Evolutionary conservation across 176 grass and related monocot species (phyloP), one percentile per base, ranked within the genome.

Genomic region (Hordeum marinum): DNA sequence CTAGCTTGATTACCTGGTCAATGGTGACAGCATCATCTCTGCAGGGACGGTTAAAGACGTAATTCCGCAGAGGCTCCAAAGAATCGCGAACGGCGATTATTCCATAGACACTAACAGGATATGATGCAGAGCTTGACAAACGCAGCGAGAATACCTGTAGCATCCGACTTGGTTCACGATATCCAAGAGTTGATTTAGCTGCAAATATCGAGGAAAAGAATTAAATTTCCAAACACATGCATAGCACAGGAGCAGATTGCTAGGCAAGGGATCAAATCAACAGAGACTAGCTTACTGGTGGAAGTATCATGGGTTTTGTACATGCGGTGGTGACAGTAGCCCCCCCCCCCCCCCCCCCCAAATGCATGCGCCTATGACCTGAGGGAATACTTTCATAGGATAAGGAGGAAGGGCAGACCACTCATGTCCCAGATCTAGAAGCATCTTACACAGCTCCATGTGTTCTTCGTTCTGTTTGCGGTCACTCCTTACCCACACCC

Each of bases 291-390:
- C 69, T 76, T 76, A 76, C 74, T 77, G 18, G 29, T 23, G 11
- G 50, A 58, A 23, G 29, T 77, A 36, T 77, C 52, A 58, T 57
- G 48, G 75, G 63, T 69, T 48, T 7, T 82, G 78, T 24, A 21
- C 41, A 39, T 7, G 43, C 52, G 75, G 48, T 80, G 70, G 68
- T 82, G 84, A 36, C 70, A 61, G 68, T 73, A 87, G 25, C 72
- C 43, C 8, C 72, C 3, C 72, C 50, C 72, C 3, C 72, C 50
- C n/a, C n/a, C n/a, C n/a, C n/a, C 72, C 3, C 72, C 50, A 17
- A 52, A 75, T 43, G 7, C 72, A 75, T 20, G 27, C 24, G 9
- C 43, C 43, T 52, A 15, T 75, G 11, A 25, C 72, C 25, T 52
- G 24, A 18, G 43, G 72, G 7, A 50, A 7, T 52, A 75, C 43